Conservation (phyloP, 2,329 filamentous ascomycete species). For the Microsporum ferrugineum region DNA sequence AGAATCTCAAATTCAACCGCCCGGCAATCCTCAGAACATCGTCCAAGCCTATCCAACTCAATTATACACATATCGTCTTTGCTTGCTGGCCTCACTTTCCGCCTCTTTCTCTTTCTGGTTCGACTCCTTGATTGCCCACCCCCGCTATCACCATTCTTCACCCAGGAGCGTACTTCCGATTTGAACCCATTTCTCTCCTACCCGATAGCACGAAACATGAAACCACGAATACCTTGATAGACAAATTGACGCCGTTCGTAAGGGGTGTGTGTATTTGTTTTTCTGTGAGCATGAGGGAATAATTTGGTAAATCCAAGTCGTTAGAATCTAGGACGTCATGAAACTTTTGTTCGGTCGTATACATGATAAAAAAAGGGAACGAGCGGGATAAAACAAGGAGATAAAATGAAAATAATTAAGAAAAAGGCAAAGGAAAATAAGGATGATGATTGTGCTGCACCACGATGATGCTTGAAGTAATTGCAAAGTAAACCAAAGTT, state of each 20-base stretch:
- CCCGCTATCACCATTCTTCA: neutral
- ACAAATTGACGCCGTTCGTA: slow-evolving; percentile 34
- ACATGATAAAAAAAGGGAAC: slow-evolving; percentile 21
- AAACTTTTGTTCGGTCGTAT: slow-evolving; percentile 34
- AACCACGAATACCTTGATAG: slow-evolving; percentile 24
- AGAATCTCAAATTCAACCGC: neutral
- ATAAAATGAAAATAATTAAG: slow-evolving; percentile 14
- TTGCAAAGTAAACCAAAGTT: slow-evolving; percentile 9
- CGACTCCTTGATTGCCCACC: neutral
- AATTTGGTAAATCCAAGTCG: slow-evolving; percentile 18
- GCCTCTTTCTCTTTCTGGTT: too few relatives aligned
- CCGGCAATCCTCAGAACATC: neutral
- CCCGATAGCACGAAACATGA: neutral
- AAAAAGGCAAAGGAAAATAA: slow-evolving; percentile 15
- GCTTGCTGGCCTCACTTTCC: neutral
- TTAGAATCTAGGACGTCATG: slow-evolving; percentile 28
- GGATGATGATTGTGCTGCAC: slow-evolving; percentile 18
- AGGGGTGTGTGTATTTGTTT: slow-evolving; percentile 20
- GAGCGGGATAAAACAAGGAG: neutral
- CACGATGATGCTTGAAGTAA: slow-evolving; percentile 28
- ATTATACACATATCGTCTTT: neutral
- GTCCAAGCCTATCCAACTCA: neutral
- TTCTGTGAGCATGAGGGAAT: slow-evolving; percentile 19
- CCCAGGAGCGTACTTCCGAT: neutral
- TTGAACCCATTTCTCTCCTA: neutral